Evolutionary conservation across 768 basidiomycete genomes (phyloP).

Genomic region (Russula earlei): DNA sequence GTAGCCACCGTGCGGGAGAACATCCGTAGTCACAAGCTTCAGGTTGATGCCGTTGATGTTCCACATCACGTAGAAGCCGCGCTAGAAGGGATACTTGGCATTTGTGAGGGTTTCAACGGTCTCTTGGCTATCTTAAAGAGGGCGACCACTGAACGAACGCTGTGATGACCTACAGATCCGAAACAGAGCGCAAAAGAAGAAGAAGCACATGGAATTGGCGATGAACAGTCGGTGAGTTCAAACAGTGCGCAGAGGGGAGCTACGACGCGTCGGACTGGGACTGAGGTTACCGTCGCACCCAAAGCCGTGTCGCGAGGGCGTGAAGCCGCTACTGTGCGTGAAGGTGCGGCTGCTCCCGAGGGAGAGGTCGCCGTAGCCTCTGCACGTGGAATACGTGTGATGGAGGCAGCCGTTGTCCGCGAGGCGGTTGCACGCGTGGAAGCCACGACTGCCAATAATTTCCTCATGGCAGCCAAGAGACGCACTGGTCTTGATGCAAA

Average conservation of each 20-base stretch:
- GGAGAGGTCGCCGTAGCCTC: too few species aligned
- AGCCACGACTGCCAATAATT: too few species aligned
- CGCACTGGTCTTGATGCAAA: too few species aligned
- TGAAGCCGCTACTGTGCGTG: too few species aligned
- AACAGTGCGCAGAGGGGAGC: background rate
- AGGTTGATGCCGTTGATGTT: background rate
- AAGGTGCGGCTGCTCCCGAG: background rate
- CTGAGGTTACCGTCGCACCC: background rate
- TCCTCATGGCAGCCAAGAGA: too few species aligned
- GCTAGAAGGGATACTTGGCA: background rate
- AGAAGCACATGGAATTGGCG: too few species aligned
- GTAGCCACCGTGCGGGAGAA: slow-evolving; percentile 5
- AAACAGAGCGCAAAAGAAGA: too few species aligned
- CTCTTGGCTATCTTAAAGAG: background rate
- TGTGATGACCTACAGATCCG: background rate
- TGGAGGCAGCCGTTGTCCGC: too few species aligned
- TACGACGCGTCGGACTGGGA: background rate
- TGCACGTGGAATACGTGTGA: too few species aligned
- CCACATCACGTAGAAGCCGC: background rate
- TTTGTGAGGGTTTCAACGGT: background rate
- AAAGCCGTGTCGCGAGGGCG: too few species aligned
- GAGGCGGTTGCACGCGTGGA: too few species aligned
- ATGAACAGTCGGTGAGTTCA: too few species aligned
- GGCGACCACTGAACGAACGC: background rate
- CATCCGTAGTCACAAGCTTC: background rate